Evolutionary conservation across 2,329 filamentous ascomycete genomes (phyloP), one percentile per base, ranked within the genome.

Genomic region (Penicillium sp.): DNA sequence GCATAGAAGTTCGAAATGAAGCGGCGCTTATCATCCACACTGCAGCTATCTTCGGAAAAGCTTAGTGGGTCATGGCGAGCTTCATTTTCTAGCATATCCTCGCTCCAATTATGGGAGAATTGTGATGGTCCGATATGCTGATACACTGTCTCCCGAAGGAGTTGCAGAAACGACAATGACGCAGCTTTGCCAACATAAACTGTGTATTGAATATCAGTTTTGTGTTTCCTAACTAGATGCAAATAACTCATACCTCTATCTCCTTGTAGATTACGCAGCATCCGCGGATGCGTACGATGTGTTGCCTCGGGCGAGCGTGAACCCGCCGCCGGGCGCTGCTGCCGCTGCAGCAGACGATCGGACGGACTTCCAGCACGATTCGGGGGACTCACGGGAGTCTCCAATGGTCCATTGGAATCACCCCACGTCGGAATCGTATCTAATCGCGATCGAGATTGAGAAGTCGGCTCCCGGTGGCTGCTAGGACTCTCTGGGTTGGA

Each of bases 111-210:
- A 54, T 84, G 77, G 0, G 82, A 82, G 63, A 84, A 85, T 16
- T 78, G 75, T 0, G 81, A 83, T 1, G 81, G 81, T 0, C 82
- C 82, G 53, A 84, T 82, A 57, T 83, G 77, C 31, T 79, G 78
- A 10, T 77, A 77, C 26, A 73, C 68, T 1, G 66, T 60, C 80
- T 79, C 73, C 14, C 81, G 76, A 14, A 84, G 72, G 35, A 84
- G 76, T 55, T 85, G 81, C 1, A 86, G 69, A 56, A 86, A 86
- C 0, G 83, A 85, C 14, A 86, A 70, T 73, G 70, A 72, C 2
- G 70, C 70, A 8, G 69, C 69, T 35, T 69, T 70, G 27, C 70
- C 70, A 7, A 72, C 64, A 37, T 68, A 72, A 1, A 72, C 70
- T 72, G 44, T 16, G 3, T 3, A 29, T 27, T 21, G 10, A 7